Evolutionary conservation across 306 rosid genomes (phyloP), one percentile per base, ranked within the genome.

Genomic region (Medicago arabica): DNA sequence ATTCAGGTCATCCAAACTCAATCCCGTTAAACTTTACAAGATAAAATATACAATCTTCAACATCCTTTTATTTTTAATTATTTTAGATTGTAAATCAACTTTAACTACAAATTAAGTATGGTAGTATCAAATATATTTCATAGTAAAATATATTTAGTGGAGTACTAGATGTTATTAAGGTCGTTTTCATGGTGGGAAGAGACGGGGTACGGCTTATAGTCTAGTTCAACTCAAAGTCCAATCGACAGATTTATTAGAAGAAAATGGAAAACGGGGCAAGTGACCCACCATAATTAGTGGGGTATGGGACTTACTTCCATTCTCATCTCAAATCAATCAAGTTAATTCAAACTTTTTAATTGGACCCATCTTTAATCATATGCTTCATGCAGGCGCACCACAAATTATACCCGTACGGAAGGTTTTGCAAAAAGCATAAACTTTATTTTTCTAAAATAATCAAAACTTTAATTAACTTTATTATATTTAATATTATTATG

Each of bases 371-470:
- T 69, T 62, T 71, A 40, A 76, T 75, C 74, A 57, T 28, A 28
- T 57, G 69, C 12, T 67, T 40, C 47, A 61, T 68, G 71, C 65
- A 47, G 76, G 53, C 40, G 74, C 86, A 81, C 79, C 84, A 61
- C 86, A 77, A 73, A 64, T 73, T 50, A 65, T 67, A 69, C 38
- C 75, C 13, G 85, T 77, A 82, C 85, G 57, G 57, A 50, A 50
- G 19, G 47, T 18, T 50, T 50, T 50, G 57, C 21, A 50, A 50
- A 50, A 50, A 50, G 57, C 19, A n/a, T 3, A 50, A 6, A 34
- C 38, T 34, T 34, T 34, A 34, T 34, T 34, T 34, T 34, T 34
- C 38, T 34, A 34, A 34, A 34, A 34, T 34, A 34, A 34, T 34
- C 6, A 34, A 34, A 34, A 34, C 38, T 31, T 31, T 31, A 31